Evolutionary conservation across 2,329 filamentous ascomycete species (phyloP).

Genomic region (Pseudogymnoascus pannorum): DNA sequence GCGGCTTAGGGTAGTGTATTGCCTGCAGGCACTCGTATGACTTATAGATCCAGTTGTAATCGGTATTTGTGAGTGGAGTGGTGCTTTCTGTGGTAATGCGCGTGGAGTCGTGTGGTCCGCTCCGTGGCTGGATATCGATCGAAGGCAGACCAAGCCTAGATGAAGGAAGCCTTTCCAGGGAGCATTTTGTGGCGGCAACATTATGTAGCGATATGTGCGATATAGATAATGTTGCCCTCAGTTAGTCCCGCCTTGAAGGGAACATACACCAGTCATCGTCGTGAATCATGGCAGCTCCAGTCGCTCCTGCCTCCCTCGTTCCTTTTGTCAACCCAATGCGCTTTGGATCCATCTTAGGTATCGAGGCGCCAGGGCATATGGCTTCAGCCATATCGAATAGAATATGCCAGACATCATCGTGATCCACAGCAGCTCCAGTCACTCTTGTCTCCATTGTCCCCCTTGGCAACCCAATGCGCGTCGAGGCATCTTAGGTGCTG

Average conservation of each 20-base stretch:
- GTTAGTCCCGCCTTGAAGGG: background rate
- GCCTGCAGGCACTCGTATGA: background rate
- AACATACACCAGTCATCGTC: background rate
- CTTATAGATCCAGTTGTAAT: background rate
- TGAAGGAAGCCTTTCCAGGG: background rate
- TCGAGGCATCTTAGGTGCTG: background rate
- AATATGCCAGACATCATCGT: background rate
- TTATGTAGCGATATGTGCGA: background rate
- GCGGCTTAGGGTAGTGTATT: background rate
- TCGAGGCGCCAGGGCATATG: background rate
- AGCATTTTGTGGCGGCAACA: background rate
- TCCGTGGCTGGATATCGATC: background rate
- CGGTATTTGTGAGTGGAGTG: background rate
- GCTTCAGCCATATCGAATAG: conserved; percentile 31
- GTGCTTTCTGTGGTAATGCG: background rate
- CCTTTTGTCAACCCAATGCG: background rate
- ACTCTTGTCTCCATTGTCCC: background rate
- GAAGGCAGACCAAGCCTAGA: background rate
- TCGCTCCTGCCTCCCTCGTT: background rate
- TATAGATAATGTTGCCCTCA: background rate
- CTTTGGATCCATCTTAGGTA: background rate
- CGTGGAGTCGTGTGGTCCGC: background rate
- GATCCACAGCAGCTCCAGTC: background rate
- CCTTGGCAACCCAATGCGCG: background rate
- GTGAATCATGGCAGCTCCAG: background rate